These are phyloP conservation scores for Magnolia officinalis DNA, from an alignment of 164 flowering plant species.

Conservation along the genomic window DNA sequence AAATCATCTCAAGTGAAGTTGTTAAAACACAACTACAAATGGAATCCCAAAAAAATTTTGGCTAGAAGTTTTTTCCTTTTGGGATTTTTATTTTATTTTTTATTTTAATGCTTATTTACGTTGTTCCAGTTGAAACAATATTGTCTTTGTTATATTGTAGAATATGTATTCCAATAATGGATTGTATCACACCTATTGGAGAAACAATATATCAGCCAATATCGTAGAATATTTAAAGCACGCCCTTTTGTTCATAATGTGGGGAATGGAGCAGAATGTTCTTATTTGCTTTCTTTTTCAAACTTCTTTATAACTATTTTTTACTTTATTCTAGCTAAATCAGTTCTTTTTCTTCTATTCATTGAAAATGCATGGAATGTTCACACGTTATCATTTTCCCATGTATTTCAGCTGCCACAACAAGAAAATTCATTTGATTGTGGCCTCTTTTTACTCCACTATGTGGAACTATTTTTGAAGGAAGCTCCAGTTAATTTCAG, in stretches of 20 bases:
- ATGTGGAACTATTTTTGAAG: slow-evolving; percentile 74
- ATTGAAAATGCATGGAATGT: not conserved
- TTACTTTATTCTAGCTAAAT: not conserved
- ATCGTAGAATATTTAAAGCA: not conserved
- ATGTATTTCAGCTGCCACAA: slow-evolving; percentile 68
- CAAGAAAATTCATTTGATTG: slow-evolving; percentile 93
- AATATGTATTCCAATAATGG: too few relatives aligned
- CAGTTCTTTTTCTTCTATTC: not conserved
- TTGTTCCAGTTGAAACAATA: too few relatives aligned
- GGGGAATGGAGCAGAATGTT: not conserved
- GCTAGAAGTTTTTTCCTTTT: too few relatives aligned
- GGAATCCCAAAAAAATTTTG: too few relatives aligned
- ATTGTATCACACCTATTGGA: not conserved
- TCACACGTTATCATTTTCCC: slow-evolving; percentile 11
- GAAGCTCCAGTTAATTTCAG: slow-evolving; percentile 64
- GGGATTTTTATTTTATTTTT: too few relatives aligned
- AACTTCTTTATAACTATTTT: not conserved
- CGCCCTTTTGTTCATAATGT: not conserved
- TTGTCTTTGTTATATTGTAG: too few relatives aligned
- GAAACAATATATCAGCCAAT: not conserved
- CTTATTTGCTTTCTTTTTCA: not conserved
- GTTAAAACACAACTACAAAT: too few relatives aligned
- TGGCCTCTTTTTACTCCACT: slow-evolving; percentile 94
- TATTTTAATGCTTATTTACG: too few relatives aligned
- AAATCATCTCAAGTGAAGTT: too few relatives aligned